Percentiles rank a stretch among this genome's conserved stretches.
phyloP scores from a whole-genome alignment of 1,284 basidiomycete species.

The Cutaneotrichosporon dermatis region DNA sequence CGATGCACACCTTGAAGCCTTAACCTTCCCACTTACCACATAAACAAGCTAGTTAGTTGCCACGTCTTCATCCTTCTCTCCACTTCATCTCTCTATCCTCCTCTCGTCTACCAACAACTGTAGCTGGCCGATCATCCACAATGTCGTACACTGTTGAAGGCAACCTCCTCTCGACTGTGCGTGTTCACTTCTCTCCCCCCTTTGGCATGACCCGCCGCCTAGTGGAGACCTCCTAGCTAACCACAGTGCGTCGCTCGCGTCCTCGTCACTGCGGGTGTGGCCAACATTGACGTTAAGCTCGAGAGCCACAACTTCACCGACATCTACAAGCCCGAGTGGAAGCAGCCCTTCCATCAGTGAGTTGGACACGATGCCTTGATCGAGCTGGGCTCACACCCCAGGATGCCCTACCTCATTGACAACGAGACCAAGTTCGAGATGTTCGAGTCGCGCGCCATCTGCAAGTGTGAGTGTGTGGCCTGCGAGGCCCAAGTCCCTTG shows the following conservation, averaged over 20 bases:
- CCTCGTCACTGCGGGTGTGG: constrained; percentile 14
- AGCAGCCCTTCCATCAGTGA: constrained; percentile 61
- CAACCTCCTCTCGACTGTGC: constrained; percentile 19
- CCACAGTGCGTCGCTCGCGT: constrained; percentile 27
- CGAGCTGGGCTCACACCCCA: not conserved
- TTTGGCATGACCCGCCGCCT: not conserved
- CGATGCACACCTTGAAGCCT: no score
- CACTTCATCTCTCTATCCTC: not conserved
- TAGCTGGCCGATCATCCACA: not conserved
- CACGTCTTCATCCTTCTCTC: not conserved
- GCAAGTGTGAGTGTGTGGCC: constrained; percentile 46
- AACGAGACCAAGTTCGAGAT: constrained; percentile 31
- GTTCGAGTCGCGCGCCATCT: constrained; percentile 58
- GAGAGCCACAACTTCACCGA: constrained; percentile 36
- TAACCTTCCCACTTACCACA: no score
- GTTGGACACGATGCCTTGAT: not conserved
- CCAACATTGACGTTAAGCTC: constrained; percentile 31
- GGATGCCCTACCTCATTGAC: constrained; percentile 57
- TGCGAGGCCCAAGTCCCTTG: no score
- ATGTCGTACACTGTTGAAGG: constrained; percentile 24
- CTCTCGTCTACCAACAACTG: no score
- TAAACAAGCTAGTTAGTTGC: no score
- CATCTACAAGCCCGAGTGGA: constrained; percentile 54
- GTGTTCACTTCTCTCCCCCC: no score
- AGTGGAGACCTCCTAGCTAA: not conserved